A percentile compares a stretch with the other conserved stretches of the same genome.
phyloP scores from a whole-genome alignment of 2,329 filamentous ascomycete genomes.

The Arachnomyces sp. region DNA sequence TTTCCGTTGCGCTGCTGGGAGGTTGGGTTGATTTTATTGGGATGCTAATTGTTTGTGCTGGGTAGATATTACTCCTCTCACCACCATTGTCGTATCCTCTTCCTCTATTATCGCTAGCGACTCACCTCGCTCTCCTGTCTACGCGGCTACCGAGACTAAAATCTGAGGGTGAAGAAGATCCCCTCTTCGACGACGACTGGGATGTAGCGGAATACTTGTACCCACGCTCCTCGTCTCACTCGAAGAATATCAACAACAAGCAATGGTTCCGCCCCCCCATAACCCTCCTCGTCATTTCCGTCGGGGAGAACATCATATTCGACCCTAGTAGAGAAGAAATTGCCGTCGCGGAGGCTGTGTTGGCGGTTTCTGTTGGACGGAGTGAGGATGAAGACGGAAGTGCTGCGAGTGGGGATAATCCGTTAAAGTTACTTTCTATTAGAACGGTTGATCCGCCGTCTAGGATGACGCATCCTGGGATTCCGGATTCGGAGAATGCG shows the following conservation, averaged over 20 bases:
- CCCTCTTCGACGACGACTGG: constrained; percentile 98
- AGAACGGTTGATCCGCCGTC: constrained; percentile 68
- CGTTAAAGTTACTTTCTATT: constrained; percentile 56
- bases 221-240: constrained; percentile 35
- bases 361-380: constrained; percentile 69
- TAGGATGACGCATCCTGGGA: constrained; percentile 61
- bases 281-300: constrained; percentile 79
- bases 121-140: constrained; percentile 82
- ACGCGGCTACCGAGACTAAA: constrained; percentile 76
- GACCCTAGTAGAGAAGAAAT: constrained; percentile 88
- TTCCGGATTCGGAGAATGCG: constrained; percentile 56
- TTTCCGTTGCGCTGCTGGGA: constrained; percentile 3
- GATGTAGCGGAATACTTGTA: constrained; percentile 73
- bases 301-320: constrained; percentile 84
- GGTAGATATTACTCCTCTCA: constrained; percentile 86
- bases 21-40: neutral
- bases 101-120: constrained; percentile 83
- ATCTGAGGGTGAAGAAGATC: constrained; percentile 89
- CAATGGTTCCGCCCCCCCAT: constrained; percentile 61
- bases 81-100: constrained; percentile 87
- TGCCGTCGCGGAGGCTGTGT: constrained; percentile 78
- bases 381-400: constrained; percentile 33
- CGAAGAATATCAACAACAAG: neutral
- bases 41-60: constrained; percentile 10
- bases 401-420: constrained; percentile 24